phyloP scores from a whole-genome alignment of 2,329 filamentous ascomycete species.

The Hypoxylon sp. region DNA sequence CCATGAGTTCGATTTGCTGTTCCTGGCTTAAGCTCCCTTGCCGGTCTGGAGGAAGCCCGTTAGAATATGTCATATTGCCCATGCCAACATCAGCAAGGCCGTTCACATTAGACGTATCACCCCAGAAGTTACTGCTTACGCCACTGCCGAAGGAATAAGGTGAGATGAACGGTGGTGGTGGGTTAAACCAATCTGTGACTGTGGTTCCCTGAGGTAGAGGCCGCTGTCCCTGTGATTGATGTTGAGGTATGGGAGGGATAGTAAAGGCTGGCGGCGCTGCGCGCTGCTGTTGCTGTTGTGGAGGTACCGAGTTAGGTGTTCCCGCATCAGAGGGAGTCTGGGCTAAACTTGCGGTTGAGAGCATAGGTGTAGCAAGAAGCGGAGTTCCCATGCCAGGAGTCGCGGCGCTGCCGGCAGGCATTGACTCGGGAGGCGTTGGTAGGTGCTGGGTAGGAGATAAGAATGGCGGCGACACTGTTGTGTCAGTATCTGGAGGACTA shows the following conservation, averaged over 20 bases:
- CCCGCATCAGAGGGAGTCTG: slow-evolving; percentile 48
- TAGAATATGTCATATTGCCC: slow-evolving; percentile 47
- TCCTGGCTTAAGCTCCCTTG: slow-evolving; percentile 82
- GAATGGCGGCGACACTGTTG: slow-evolving; percentile 52
- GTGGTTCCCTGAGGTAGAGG: slow-evolving; percentile 61
- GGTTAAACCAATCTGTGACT: slow-evolving; percentile 67
- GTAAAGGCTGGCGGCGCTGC: slow-evolving; percentile 57
- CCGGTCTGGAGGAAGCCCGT: slow-evolving; percentile 61
- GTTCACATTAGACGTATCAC: slow-evolving; percentile 45
- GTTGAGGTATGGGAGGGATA: slow-evolving; percentile 59
- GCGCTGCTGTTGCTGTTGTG: slow-evolving; percentile 42
- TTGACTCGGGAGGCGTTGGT: slow-evolving; percentile 51
- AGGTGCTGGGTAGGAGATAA: slow-evolving; percentile 50
- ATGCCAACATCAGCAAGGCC: slow-evolving; percentile 48
- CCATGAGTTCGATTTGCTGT: slow-evolving; percentile 88
- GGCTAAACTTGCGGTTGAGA: slow-evolving; percentile 45
- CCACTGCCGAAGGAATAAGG: slow-evolving; percentile 59
- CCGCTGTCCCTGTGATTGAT: slow-evolving; percentile 57
- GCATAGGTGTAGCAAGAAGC: slow-evolving; percentile 46
- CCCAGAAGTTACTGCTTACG: slow-evolving; percentile 56
- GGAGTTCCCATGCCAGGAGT: slow-evolving; percentile 51
- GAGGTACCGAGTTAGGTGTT: slow-evolving; percentile 42
- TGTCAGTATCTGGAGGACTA: slow-evolving; percentile 52
- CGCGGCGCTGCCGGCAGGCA: slow-evolving; percentile 45
- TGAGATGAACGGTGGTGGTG: slow-evolving; percentile 67